A percentile compares a stretch with the other conserved stretches of the same genome.
phyloP scores from a whole-genome alignment of 805 yeast genomes.

The Lipomyces mesembrius region DNA sequence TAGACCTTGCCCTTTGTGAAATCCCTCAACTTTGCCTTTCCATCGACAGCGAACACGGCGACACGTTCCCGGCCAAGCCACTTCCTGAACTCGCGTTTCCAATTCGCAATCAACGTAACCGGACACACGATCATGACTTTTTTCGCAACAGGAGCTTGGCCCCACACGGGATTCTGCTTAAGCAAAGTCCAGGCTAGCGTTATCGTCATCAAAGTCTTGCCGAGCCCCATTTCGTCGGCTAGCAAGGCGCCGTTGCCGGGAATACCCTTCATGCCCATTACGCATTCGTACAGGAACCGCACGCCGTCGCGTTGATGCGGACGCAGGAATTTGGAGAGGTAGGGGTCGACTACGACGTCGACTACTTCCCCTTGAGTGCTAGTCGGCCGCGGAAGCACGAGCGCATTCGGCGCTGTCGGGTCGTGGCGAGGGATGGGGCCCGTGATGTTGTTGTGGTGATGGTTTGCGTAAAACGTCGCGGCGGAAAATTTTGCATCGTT shows the following conservation, averaged over 20 bases:
- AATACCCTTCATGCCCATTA: slow-evolving; percentile 66
- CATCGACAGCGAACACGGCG: slow-evolving; percentile 64
- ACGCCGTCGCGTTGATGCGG: slow-evolving; percentile 90
- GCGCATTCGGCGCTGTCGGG: slow-evolving; percentile 41
- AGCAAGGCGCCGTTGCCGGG: slow-evolving; percentile 72
- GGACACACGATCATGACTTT: slow-evolving; percentile 87
- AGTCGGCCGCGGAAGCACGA: slow-evolving; percentile 41
- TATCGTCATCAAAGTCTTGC: slow-evolving; percentile 86
- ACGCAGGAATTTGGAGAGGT: slow-evolving; percentile 53
- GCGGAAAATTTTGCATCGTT: not conserved
- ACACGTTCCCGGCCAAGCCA: slow-evolving; percentile 76
- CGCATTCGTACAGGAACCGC: slow-evolving; percentile 76
- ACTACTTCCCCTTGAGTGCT: slow-evolving; percentile 34
- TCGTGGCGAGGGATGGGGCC: slow-evolving; percentile 32
- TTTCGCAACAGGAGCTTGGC: slow-evolving; percentile 49
- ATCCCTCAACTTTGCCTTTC: slow-evolving; percentile 58
- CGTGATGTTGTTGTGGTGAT: not conserved
- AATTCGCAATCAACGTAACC: slow-evolving; percentile 82
- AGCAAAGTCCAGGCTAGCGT: slow-evolving; percentile 81
- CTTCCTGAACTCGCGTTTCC: slow-evolving; percentile 86
- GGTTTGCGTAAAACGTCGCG: not conserved
- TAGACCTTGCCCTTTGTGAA: slow-evolving; percentile 73
- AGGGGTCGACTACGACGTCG: slow-evolving; percentile 50
- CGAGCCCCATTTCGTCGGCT: slow-evolving; percentile 98
- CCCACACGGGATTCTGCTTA: slow-evolving; percentile 47